These are phyloP conservation scores for Circinella minor DNA, from an alignment of 371 early-diverging fungal genomes.

Conservation along the genomic window DNA sequence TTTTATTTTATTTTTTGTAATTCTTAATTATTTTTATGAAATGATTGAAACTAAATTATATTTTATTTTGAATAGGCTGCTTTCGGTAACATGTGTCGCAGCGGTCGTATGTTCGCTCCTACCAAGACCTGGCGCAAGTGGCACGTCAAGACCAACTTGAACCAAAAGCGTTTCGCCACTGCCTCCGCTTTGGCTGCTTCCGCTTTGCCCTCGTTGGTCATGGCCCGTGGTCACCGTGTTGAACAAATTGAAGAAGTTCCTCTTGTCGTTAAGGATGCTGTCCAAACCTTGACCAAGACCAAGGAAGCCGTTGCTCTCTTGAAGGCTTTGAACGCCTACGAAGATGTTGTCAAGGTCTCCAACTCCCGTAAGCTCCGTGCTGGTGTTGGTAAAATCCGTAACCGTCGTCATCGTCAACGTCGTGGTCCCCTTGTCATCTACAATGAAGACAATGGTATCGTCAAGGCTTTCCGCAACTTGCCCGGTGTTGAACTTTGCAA, in stretches of 20 bases:
- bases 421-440: constrained; percentile 99
- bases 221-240: constrained; percentile 99
- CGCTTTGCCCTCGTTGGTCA: constrained; percentile 94
- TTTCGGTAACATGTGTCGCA: constrained; percentile 99
- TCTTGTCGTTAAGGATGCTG: constrained; percentile 88
- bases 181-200: constrained; percentile 99
- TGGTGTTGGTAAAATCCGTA: constrained; percentile 99
- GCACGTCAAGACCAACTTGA: constrained; percentile 98
- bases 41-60: too few relatives aligned
- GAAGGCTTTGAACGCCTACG: constrained; percentile 92
- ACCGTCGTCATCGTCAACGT: constrained; percentile 98
- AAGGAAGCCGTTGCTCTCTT: constrained; percentile 95
- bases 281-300: constrained; percentile 93
- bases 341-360: constrained; percentile 97
- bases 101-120: constrained; percentile 99
- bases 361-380: constrained; percentile 97
- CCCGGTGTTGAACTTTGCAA: constrained; percentile 98
- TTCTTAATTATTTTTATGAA: too few relatives aligned
- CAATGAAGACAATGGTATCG: constrained; percentile 94
- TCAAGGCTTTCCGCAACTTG: constrained; percentile 99
- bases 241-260: constrained; percentile 97
- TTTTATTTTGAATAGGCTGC: constrained; percentile 70
- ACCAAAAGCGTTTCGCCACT: constrained; percentile 98
- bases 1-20: too few relatives aligned
- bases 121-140: constrained; percentile 99